These are phyloP conservation scores for Coemansia sp. DNA, from an alignment of 192 early-diverging fungal genomes.

Conservation along the genomic window DNA sequence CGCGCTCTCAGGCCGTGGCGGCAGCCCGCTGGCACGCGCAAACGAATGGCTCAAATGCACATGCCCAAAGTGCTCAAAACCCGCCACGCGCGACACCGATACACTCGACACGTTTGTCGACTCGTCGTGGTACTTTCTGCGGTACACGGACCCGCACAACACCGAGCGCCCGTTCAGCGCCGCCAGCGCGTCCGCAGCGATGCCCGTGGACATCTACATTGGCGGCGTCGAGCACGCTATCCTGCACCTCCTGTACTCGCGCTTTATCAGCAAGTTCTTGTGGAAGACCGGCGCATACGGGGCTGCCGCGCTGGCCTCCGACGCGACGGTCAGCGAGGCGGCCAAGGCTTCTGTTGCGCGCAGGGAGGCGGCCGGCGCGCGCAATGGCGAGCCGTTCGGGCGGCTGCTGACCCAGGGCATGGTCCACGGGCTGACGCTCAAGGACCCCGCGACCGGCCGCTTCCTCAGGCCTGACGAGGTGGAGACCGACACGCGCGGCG, in stretches of 20 bases:
- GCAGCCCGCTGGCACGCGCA: slow-evolving; percentile 63
- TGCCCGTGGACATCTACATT: slow-evolving; percentile 92
- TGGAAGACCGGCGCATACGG: slow-evolving; percentile 57
- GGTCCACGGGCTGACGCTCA: slow-evolving; percentile 87
- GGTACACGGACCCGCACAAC: slow-evolving; percentile 80
- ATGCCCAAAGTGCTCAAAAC: slow-evolving; percentile 71
- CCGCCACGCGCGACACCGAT: slow-evolving; percentile 81
- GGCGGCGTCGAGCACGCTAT: slow-evolving; percentile 95
- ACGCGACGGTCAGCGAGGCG: background rate
- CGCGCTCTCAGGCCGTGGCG: slow-evolving; percentile 61
- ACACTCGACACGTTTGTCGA: slow-evolving; percentile 99
- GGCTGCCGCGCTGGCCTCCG: background rate
- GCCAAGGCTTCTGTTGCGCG: slow-evolving; percentile 16
- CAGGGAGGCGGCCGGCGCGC: slow-evolving; percentile 35
- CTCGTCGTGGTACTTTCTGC: slow-evolving; percentile 95
- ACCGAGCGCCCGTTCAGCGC: slow-evolving; percentile 51
- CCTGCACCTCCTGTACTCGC: slow-evolving; percentile 89
- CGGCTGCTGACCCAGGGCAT: slow-evolving; percentile 89
- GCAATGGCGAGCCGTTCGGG: slow-evolving; percentile 84
- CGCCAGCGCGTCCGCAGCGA: slow-evolving; percentile 49
- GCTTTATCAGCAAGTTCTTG: slow-evolving; percentile 87
- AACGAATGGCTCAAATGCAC: slow-evolving; percentile 70
- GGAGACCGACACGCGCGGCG: background rate
- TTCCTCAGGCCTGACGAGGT: slow-evolving; percentile 80
- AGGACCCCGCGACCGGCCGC: slow-evolving; percentile 67